Evolutionary conservation across 2,329 filamentous ascomycete species (phyloP), one percentile per base, ranked within the genome.

Genomic region (Diaporthe humulicola): DNA sequence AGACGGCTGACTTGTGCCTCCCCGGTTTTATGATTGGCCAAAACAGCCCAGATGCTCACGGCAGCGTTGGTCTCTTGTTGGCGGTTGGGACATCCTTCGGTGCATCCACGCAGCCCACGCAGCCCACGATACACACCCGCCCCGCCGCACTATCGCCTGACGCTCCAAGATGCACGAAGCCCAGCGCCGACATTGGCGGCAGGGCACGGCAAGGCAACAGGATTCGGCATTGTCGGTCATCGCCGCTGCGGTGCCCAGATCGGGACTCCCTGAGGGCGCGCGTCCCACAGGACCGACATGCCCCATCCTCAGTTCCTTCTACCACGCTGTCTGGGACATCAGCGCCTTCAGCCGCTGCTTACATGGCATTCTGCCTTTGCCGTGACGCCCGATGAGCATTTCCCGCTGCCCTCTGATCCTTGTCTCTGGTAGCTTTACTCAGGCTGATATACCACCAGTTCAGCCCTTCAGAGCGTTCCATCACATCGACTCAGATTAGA

Each of bases 401-500:
- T 71, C 36, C 67, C 19, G 52, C 69, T 54, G n/a, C 67, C 33
- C 40, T 52, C 66, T 54, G 56, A 48, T 52, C 67, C 73, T 64
- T 56, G 67, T n/a, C 40, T 33, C 33, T 30, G 9, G 14, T 56
- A 4, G 38, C 36, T 71, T 54, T 61, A 50, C 70, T 28, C 25
- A 19, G 22, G 33, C 38, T 54, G 25, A 56, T 42, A 45, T 45
- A 48, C 69, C 38, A 38, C 36, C 69, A 64, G 48, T 56, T 48
- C 33, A 74, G 40, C 42, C 42, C 57, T 45, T 60, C 40, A 67
- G 56, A 48, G 42, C 28, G 67, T 71, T 66, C 67, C 73, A 66
- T 72, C 69, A 50, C 38, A 50, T 42, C 14, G 25, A 19, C 58
- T 57, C 36, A 58, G 45, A 66, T 74, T 38, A 74, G 73, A 74